phyloP scores from a whole-genome alignment of 108 stramenopile genomes.

The Ochromonas danica region DNA sequence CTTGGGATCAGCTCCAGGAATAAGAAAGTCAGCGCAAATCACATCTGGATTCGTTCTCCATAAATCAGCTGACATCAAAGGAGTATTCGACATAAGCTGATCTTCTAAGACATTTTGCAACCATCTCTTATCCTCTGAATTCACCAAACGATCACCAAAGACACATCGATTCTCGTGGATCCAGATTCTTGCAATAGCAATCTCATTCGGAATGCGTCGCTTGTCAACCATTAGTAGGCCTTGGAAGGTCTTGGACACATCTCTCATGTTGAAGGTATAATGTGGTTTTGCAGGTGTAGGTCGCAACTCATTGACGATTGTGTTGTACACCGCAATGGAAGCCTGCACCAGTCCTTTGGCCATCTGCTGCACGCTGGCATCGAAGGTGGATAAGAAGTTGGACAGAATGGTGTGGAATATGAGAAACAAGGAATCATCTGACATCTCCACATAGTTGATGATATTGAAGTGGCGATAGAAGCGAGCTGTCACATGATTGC shows the following conservation, averaged over 20 bases:
- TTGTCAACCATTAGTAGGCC: constrained; percentile 56
- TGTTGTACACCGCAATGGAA: constrained; percentile 55
- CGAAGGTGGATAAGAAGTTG: constrained; percentile 41
- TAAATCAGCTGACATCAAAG: background rate
- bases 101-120: constrained; percentile 42
- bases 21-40: constrained; percentile 54
- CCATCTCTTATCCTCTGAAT: constrained; percentile 54
- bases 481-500: constrained; percentile 58
- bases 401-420: constrained; percentile 58
- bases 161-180: constrained; percentile 58
- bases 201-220: constrained; percentile 15
- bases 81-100: constrained; percentile 8
- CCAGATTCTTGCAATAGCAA: constrained; percentile 49
- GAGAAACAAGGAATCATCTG: constrained; percentile 48
- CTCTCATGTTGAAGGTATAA: constrained; percentile 63
- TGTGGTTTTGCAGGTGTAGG: constrained; percentile 64
- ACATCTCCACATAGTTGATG: constrained; percentile 49
- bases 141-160: constrained; percentile 60
- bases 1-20: constrained; percentile 52
- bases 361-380: constrained; percentile 37
- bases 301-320: constrained; percentile 49
- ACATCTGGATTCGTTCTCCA: constrained; percentile 29
- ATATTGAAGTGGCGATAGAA: constrained; percentile 43
- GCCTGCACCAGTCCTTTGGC: constrained; percentile 49
- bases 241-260: constrained; percentile 61